These are phyloP conservation scores for Teratosphaeria epicoccoides DNA, from an alignment of 2,329 filamentous ascomycete species.

Conservation along the genomic window DNA sequence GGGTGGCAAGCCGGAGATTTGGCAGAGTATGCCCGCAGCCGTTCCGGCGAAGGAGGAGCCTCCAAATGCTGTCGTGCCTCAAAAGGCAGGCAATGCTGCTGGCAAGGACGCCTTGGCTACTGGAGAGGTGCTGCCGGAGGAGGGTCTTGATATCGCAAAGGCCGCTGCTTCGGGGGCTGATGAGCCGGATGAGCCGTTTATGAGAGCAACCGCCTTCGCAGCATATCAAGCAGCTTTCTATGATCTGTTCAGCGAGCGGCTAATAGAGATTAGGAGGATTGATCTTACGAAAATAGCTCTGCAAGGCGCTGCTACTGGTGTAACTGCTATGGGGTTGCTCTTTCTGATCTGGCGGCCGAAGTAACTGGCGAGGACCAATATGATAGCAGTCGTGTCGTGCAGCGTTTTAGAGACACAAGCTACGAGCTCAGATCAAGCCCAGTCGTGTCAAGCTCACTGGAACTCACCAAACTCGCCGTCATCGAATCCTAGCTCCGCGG, in stretches of 20 bases:
- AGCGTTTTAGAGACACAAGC: too few species aligned
- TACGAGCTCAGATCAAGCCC: too few species aligned
- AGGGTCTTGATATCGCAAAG: slow-evolving; percentile 10
- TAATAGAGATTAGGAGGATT: slow-evolving; percentile 35
- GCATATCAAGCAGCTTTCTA: slow-evolving; percentile 12
- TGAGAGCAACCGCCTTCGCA: background rate
- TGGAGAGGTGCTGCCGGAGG: slow-evolving; percentile 16
- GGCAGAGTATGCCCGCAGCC: background rate
- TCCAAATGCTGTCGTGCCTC: background rate
- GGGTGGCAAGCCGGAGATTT: background rate
- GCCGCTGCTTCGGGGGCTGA: background rate
- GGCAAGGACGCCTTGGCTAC: slow-evolving; percentile 6
- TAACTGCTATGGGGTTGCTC: slow-evolving; percentile 25
- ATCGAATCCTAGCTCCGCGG: slow-evolving; percentile 65
- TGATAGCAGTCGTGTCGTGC: too few species aligned
- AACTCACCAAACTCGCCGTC: slow-evolving; percentile 81
- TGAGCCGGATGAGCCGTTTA: background rate
- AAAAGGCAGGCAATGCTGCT: slow-evolving; percentile 4
- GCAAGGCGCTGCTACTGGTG: slow-evolving; percentile 35
- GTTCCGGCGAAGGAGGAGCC: background rate
- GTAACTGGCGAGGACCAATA: too few species aligned
- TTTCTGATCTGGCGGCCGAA: slow-evolving; percentile 24
- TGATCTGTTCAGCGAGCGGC: slow-evolving; percentile 34
- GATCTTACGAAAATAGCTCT: slow-evolving; percentile 37
- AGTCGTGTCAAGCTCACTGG: slow-evolving; percentile 28